Conservation (phyloP, 352 stramenopile species). For the Phytopythium helicoides region DNA sequence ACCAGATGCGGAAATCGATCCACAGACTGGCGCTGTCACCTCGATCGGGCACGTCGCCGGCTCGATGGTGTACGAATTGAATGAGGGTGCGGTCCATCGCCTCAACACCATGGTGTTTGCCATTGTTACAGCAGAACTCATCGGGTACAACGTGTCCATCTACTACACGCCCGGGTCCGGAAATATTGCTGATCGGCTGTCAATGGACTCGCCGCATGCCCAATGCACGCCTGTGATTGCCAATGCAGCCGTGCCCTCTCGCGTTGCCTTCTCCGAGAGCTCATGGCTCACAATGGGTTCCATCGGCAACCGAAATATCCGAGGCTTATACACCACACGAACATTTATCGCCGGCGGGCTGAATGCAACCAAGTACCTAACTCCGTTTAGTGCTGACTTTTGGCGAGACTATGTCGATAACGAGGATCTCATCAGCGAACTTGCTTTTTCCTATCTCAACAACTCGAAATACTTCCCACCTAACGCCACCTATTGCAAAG, state of each 20-base stretch:
- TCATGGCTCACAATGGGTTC: background rate
- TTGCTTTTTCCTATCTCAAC: conserved; percentile 8
- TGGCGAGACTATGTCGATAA: conserved; percentile 23
- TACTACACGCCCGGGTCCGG: conserved; percentile 4
- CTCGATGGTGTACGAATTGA: conserved; percentile 28
- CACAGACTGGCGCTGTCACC: conserved; percentile 9
- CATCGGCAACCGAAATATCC: conserved; percentile 9
- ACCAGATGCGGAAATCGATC: conserved; percentile 13
- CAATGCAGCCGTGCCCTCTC: background rate
- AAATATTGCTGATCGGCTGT: background rate
- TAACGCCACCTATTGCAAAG: conserved; percentile 1
- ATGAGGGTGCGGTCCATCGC: conserved; percentile 17
- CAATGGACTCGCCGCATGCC: background rate
- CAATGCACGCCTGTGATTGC: background rate
- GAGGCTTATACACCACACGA: conserved; percentile 21
- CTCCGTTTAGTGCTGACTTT: conserved; percentile 24
- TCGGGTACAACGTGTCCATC: conserved; percentile 22
- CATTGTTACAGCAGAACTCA: conserved; percentile 26
- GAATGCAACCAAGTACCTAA: conserved; percentile 2
- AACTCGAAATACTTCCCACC: conserved; percentile 15
- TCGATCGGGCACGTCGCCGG: conserved; percentile 8
- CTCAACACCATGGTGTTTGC: conserved; percentile 26
- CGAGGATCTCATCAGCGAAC: conserved; percentile 8
- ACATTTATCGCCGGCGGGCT: conserved; percentile 16
- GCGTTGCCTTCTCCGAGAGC: background rate